A percentile compares a stretch with the other conserved stretches of the same genome.
These are phyloP conservation scores for Cystofilobasidium macerans DNA, from an alignment of 768 basidiomycete species.

Conservation along the genomic window DNA sequence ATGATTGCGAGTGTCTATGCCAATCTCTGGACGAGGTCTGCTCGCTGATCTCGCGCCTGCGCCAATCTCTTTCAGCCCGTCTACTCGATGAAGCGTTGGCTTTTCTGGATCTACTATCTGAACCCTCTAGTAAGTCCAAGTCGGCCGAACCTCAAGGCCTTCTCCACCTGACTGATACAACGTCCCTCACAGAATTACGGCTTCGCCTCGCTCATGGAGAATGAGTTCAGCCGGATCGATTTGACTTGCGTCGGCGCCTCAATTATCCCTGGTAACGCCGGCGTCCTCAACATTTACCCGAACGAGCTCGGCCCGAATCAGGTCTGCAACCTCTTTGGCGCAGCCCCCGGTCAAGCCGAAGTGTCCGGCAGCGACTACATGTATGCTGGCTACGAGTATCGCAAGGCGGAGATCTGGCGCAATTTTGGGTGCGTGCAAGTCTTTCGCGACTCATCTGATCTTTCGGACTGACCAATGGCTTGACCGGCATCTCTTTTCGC, in stretches of 20 bases:
- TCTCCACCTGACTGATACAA: no score
- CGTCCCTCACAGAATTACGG: conserved; percentile 28
- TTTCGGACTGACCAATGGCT: conserved; percentile 9
- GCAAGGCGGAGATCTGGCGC: conserved; percentile 30
- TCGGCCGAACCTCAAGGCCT: no score
- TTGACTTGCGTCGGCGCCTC: conserved; percentile 20
- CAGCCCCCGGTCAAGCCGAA: conserved; percentile 22
- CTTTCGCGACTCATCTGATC: conserved; percentile 32
- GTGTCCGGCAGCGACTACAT: conserved; percentile 30
- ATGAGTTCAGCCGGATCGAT: conserved; percentile 31
- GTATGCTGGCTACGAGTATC: conserved; percentile 21
- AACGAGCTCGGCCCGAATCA: conserved; percentile 27
- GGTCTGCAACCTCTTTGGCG: conserved; percentile 31
- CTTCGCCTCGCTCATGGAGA: conserved; percentile 32
- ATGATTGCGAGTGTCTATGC: no score
- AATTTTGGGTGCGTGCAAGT: conserved; percentile 35
- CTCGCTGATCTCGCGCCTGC: not conserved
- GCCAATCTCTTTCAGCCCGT: conserved; percentile 29
- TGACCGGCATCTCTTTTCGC: not conserved
- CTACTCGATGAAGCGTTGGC: not conserved
- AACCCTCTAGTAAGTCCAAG: not conserved
- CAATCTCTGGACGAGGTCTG: no score
- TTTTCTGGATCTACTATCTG: conserved; percentile 25
- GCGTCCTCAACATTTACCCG: conserved; percentile 13
- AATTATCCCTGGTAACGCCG: conserved; percentile 18